Evolutionary conservation across 306 rosid genomes (phyloP).

Genomic region (Prinsepia uniflora): DNA sequence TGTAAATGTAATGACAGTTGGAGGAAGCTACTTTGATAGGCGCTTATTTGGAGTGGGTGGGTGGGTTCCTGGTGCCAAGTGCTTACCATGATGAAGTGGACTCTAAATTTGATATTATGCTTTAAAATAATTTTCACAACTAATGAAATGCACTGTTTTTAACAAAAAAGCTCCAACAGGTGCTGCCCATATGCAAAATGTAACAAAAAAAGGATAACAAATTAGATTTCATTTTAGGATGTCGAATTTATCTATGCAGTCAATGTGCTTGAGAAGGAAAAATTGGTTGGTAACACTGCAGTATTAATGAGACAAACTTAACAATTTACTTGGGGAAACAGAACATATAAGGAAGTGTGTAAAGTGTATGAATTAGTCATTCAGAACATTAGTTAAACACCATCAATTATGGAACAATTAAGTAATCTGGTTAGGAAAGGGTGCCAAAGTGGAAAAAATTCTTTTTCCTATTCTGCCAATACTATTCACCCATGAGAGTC

Average conservation of each 20-base stretch:
- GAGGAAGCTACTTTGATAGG: constrained; percentile 3
- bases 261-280: not conserved
- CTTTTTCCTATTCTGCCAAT: not conserved
- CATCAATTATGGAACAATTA: not conserved
- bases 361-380: not conserved
- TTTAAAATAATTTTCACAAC: not conserved
- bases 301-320: not conserved
- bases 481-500: not conserved
- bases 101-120: not conserved
- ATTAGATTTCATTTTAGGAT: not conserved
- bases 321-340: not conserved
- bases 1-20: not conserved
- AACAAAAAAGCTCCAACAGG: not conserved
- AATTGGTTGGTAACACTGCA: not conserved
- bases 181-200: not conserved
- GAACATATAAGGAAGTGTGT: not conserved
- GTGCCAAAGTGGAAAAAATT: no score
- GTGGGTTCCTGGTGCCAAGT: not conserved
- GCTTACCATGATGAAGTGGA: not conserved
- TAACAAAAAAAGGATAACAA: not conserved
- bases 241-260: not conserved
- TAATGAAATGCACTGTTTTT: not conserved
- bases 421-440: not conserved
- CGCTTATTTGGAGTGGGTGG: no score
- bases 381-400: not conserved